Evolutionary conservation across 352 stramenopile species (phyloP).

Genomic region (Phytophthora idaei): DNA sequence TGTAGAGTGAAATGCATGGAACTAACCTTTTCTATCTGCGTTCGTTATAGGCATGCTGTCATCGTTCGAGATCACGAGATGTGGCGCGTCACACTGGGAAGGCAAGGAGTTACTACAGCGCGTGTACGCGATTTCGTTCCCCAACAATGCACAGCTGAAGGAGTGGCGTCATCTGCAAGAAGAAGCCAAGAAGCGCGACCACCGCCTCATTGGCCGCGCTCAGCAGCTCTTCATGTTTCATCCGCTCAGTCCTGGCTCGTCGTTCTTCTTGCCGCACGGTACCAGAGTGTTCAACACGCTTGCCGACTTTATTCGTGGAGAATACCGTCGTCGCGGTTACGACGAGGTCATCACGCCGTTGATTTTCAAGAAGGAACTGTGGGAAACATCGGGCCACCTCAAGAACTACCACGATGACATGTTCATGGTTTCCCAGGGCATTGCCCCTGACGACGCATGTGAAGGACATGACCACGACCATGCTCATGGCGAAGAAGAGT

Average conservation of each 20-base stretch:
- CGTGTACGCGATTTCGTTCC: conserved; percentile 98
- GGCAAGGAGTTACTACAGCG: conserved; percentile 93
- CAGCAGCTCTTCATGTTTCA: conserved; percentile 98
- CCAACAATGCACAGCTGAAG: conserved; percentile 87
- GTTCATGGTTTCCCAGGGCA: conserved; percentile 90
- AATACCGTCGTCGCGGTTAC: conserved; percentile 93
- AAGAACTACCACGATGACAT: conserved; percentile 98
- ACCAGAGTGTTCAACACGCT: conserved; percentile 99
- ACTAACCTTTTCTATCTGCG: conserved; percentile 3
- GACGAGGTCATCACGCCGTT: conserved; percentile 97
- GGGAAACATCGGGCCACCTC: conserved; percentile 97
- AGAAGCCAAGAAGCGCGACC: conserved; percentile 96
- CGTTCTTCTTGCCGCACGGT: conserved; percentile 98
- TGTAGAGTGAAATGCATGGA: background rate
- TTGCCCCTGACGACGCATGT: conserved; percentile 39
- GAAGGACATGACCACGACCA: conserved; percentile 28
- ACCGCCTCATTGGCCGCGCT: conserved; percentile 93
- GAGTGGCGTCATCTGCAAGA: conserved; percentile 90
- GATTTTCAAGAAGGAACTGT: conserved; percentile 98
- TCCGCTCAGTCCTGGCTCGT: conserved; percentile 94
- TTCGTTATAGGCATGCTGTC: conserved; percentile 75
- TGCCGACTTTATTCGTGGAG: conserved; percentile 75
- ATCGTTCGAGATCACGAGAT: conserved; percentile 95
- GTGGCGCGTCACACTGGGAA: conserved; percentile 94
- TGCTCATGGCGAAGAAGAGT: conserved; percentile 35